Evolutionary conservation across 495 filamentous ascomycete genomes (phyloP), one percentile per base, ranked within the genome.

Genomic region (Pseudotulostoma volvatum): DNA sequence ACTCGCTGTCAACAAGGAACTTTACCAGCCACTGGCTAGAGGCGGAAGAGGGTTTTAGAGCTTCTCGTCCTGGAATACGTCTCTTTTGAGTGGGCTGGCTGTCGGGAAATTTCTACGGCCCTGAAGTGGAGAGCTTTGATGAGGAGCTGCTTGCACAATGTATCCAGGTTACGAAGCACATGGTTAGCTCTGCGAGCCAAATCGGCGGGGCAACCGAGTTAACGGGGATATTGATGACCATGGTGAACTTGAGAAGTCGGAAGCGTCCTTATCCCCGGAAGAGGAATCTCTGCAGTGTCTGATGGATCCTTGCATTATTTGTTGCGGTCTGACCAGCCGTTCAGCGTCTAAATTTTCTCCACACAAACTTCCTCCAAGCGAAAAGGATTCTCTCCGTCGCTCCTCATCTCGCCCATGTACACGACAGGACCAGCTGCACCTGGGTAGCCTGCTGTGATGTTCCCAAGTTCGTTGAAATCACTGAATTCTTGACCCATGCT

Each of bases 1-100:
- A 40, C 33, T n/a, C 36, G 25, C 32, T 18, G 17, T 20, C 20
- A 20, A 47, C 36, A 55, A 45, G 42, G 31, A 43, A 53, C 41
- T 55, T 57, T 39, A 57, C 54, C 18, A 55, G 48, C 36, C 42
- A 55, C n/a, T n/a, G n/a, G n/a, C n/a, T n/a, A n/a, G 38, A 48
- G 54, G 39, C 45, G 44, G 39, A 32, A 57, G 25, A 50, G 49
- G 28, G 51, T 55, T 8, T 36, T 11, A 42, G 41, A 55, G 16
- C 25, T 48, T 0, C 52, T 47, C 31, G 44, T 7, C 18, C 52
- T 37, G 8, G 16, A 47, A 0, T 49, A 55, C 13, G 35, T 55
- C 9, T 55, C 53, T 49, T n/a, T 44, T 41, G 43, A 55, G 38
- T 41, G 45, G 18, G 52, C 43, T 41, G 45, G 18, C 45, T 55